A percentile compares a stretch with the other conserved stretches of the same genome.
Evolutionary conservation across 83 land plant genomes (phyloP).

Genomic region (Picea abies): DNA sequence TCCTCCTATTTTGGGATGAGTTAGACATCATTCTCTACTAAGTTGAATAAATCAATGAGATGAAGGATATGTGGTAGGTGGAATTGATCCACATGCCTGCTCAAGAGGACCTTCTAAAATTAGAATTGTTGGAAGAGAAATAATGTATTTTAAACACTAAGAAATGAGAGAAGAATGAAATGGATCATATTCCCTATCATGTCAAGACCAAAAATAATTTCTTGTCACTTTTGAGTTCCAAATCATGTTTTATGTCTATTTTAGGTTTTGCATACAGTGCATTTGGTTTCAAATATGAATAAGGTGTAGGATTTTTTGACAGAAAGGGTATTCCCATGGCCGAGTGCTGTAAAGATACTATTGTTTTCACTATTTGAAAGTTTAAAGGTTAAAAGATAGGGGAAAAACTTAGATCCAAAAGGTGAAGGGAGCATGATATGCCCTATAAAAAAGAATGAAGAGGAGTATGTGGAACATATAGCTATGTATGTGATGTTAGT

Average conservation of each 20-base stretch:
- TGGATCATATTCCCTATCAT: slow-evolving; percentile 59
- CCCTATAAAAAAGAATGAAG: slow-evolving; percentile 41
- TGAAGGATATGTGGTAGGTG: too few relatives aligned
- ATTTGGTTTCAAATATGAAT: slow-evolving; percentile 67
- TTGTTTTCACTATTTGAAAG: slow-evolving; percentile 42
- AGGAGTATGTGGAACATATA: slow-evolving; percentile 43
- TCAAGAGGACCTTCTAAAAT: slow-evolving; percentile 44
- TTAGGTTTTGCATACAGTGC: slow-evolving; percentile 69
- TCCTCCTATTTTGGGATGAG: too few relatives aligned
- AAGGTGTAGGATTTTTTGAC: slow-evolving; percentile 74
- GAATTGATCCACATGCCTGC: background rate
- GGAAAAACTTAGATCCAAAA: slow-evolving; percentile 19
- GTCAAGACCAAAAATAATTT: slow-evolving; percentile 62
- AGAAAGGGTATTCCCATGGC: slow-evolving; percentile 57
- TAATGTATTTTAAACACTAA: slow-evolving; percentile 35
- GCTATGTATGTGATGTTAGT: slow-evolving; percentile 61
- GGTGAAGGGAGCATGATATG: slow-evolving; percentile 18
- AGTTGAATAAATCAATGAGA: too few relatives aligned
- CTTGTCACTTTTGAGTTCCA: slow-evolving; percentile 67
- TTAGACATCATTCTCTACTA: too few relatives aligned
- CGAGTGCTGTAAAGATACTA: slow-evolving; percentile 57
- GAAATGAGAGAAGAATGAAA: slow-evolving; percentile 43
- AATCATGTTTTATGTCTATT: slow-evolving; percentile 66
- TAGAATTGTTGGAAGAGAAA: slow-evolving; percentile 46
- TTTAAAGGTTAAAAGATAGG: slow-evolving; percentile 18